Evolutionary conservation across 2,329 filamentous ascomycete genomes (phyloP), one percentile per base, ranked within the genome.

Genomic region (Escovopsis sp.): DNA sequence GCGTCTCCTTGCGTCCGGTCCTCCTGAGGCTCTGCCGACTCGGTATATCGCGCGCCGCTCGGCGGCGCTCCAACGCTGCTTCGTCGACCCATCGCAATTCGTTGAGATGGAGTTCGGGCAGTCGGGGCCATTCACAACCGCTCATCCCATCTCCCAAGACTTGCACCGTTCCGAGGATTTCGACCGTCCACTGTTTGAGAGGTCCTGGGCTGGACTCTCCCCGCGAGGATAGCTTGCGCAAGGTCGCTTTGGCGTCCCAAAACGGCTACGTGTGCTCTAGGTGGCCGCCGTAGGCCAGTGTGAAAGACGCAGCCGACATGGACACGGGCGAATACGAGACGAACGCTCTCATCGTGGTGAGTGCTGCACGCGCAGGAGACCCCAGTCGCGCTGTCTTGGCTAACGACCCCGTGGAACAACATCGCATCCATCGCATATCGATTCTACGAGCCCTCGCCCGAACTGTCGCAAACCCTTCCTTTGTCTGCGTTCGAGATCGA

Each of bases 291-390:
- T 48, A 45, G 40, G 50, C 45, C 52, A 47, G 48, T 51, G 47
- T 48, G 48, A 47, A 48, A 55, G 49, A 59, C 50, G 55, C 59
- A 52, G 59, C 55, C 71, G 73, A 70, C 56, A 78, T 78, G 74
- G 74, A 78, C 60, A 69, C 70, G 59, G 70, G 72, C 50, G 73
- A 77, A 62, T 76, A 75, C 60, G 72, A 75, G 55, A 78, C 74
- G 56, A 78, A 78, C 61, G 68, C 67, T 47, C 61, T 78, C 53
- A 62, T 74, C 54, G 66, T 77, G 63, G 74, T 77, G 51, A 53
- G 70, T 63, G 18, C 26, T 41, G 12, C 26, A 35, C 12, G 6
- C n/a, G 3, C 15, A 15, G 30, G 28, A 32, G 8, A 9, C 28
- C 36, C 12, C 10, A 28, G 26, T 36, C 4, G 34, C n/a, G 49